Conservation (phyloP, 2,329 filamentous ascomycete species). For the Colletotrichum gigasporum region DNA sequence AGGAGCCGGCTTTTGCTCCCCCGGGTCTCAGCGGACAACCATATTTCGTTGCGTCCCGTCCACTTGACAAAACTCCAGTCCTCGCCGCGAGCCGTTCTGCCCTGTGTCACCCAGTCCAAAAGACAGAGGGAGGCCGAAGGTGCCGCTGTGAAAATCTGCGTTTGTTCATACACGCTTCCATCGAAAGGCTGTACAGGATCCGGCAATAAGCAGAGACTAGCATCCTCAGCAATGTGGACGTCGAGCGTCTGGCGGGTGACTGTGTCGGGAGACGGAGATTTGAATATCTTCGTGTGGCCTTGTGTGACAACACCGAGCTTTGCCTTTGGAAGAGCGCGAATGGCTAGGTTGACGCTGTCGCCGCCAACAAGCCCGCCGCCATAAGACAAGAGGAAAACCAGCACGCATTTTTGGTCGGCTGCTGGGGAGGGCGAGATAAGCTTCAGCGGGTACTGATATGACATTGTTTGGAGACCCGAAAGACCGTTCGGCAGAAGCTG, state of each 20-base stretch:
- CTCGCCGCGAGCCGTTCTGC: slow-evolving; percentile 85
- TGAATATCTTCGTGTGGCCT: slow-evolving; percentile 97
- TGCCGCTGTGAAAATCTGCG: slow-evolving; percentile 77
- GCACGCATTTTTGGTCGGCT: slow-evolving; percentile 71
- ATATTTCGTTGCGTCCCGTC: slow-evolving; percentile 90
- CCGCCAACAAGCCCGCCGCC: slow-evolving; percentile 92
- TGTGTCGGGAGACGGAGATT: slow-evolving; percentile 67
- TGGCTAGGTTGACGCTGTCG: slow-evolving; percentile 79
- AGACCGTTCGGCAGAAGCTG: slow-evolving; percentile 75
- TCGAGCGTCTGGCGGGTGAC: slow-evolving; percentile 67
- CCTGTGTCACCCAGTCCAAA: slow-evolving; percentile 94
- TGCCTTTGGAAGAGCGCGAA: slow-evolving; percentile 71
- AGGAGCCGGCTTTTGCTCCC: slow-evolving; percentile 67
- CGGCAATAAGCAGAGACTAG: slow-evolving; percentile 75
- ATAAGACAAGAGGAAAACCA: slow-evolving; percentile 92
- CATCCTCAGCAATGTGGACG: slow-evolving; percentile 59
- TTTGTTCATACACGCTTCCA: slow-evolving; percentile 84
- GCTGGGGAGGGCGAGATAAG: slow-evolving; percentile 83
- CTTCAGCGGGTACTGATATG: slow-evolving; percentile 95
- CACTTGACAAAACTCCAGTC: slow-evolving; percentile 86
- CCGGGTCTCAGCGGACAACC: slow-evolving; percentile 51
- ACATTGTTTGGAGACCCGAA: slow-evolving; percentile 77
- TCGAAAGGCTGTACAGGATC: slow-evolving; percentile 95
- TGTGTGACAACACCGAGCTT: slow-evolving; percentile 75
- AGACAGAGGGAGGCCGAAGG: slow-evolving; percentile 75